Percentiles rank a stretch among this genome's conserved stretches.
Conservation (phyloP, 78 protist species). For the Dictyostelium purpureum region DNA sequence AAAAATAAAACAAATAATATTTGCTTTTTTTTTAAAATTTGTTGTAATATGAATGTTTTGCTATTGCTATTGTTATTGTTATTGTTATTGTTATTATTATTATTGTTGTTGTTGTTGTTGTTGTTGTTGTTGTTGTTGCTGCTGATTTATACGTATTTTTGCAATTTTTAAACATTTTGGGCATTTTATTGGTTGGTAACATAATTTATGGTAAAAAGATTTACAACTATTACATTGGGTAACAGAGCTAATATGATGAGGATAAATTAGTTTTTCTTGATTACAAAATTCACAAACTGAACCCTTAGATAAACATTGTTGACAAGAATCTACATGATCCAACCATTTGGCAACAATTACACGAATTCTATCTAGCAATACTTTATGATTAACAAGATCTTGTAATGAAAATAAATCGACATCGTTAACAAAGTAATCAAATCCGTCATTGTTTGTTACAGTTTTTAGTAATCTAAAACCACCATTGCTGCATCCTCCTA, state of each 20-base stretch:
- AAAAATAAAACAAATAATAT: too few relatives aligned
- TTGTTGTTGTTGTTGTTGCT: not conserved
- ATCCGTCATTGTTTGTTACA: too few relatives aligned
- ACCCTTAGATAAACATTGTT: slow-evolving; percentile 25
- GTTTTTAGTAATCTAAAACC: not conserved
- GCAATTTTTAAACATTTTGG: slow-evolving; percentile 59
- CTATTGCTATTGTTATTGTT: not conserved
- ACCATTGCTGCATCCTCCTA: not conserved
- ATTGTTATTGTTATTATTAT: not conserved
- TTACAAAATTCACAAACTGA: slow-evolving; percentile 48
- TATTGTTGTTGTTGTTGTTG: not conserved
- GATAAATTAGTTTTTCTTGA: slow-evolving; percentile 12
- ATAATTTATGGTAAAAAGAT: slow-evolving; percentile 20
- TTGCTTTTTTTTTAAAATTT: not conserved
- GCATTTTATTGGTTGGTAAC: slow-evolving; percentile 25
- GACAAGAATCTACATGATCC: slow-evolving; percentile 48
- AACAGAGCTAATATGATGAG: slow-evolving; percentile 6
- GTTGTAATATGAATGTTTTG: too few relatives aligned
- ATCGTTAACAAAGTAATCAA: slow-evolving; percentile 7
- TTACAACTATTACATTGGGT: slow-evolving; percentile 25
- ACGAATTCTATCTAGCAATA: slow-evolving; percentile 6
- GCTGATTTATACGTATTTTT: not conserved
- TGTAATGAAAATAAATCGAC: slow-evolving; percentile 20
- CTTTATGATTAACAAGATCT: slow-evolving; percentile 31
- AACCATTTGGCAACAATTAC: slow-evolving; percentile 52